Evolutionary conservation across 2,329 filamentous ascomycete genomes (phyloP), one percentile per base, ranked within the genome.

Genomic region (Neopestalotiopsis sp.): DNA sequence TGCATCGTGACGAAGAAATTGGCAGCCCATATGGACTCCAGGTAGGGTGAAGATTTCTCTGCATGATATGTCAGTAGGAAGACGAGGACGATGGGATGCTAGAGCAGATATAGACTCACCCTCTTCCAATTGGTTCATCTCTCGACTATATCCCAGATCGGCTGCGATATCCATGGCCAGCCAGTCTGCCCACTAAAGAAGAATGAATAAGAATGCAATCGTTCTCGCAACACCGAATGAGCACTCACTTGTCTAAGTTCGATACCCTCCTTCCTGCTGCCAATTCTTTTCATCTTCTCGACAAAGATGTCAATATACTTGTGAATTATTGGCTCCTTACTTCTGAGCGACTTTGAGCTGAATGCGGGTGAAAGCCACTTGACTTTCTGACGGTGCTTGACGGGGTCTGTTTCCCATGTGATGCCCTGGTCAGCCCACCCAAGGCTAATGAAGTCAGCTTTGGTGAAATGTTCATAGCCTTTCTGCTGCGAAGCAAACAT

Each of bases 311-410:
- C 72, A 14, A 73, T 65, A 28, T 75, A 71, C 62, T 68, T 67
- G 20, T 76, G 72, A 5, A 77, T 56, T 7, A 67, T 68, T 1
- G 76, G 69, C 57, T 74, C 73, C 34, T 72, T 76, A 0, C 70
- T 71, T n/a, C 59, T 69, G 9, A 73, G 67, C 2, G 73, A 67
- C 2, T 65, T 42, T 0, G 58, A 34, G n/a, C 73, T 76, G 62
- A 76, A 76, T 4, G 74, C 75, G 0, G 73, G 74, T 1, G 69
- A 59, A 4, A 75, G 5, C 58, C 73, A 67, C 56, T 73, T 76
- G 20, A 72, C 65, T 1, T 75, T 69, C 17, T 68, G 42, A 1
- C 71, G 71, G 45, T 73, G 75, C 14, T 68, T 68, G 4, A 70
- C 65, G 9, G 73, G 74, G 38, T 76, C 72, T 59, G 65, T 64